Percentiles rank a stretch among this genome's conserved stretches.
Conservation (phyloP, 2,329 filamentous ascomycete species). For the Knoxdaviesia proteae region DNA sequence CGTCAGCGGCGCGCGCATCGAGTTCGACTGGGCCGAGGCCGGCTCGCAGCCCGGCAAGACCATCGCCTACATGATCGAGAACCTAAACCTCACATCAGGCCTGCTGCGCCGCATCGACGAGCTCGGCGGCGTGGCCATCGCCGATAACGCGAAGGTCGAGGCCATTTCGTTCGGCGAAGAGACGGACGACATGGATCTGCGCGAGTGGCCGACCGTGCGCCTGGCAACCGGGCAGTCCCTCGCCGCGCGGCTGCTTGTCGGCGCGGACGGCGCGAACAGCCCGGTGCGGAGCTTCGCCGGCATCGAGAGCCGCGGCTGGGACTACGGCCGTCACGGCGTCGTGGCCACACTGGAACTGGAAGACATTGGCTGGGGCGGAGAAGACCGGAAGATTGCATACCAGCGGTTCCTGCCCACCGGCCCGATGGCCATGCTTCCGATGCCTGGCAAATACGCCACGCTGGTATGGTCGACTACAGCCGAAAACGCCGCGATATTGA, state of each 20-base stretch:
- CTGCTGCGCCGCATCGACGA: slow-evolving; percentile 52
- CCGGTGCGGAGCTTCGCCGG: slow-evolving; percentile 78
- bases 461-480: slow-evolving; percentile 92
- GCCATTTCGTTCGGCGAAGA: slow-evolving; percentile 57
- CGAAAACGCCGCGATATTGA: slow-evolving; percentile 56
- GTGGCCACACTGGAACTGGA: slow-evolving; percentile 72
- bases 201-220: slow-evolving; percentile 70
- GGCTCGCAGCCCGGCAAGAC: slow-evolving; percentile 27
- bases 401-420: slow-evolving; percentile 89
- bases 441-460: slow-evolving; percentile 65
- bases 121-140: slow-evolving; percentile 46
- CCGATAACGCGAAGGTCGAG: slow-evolving; percentile 59
- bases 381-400: slow-evolving; percentile 55
- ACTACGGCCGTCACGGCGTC: slow-evolving; percentile 76
- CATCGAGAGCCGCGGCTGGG: slow-evolving; percentile 76
- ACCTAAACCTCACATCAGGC: slow-evolving; percentile 66
- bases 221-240: slow-evolving; percentile 47
- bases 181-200: slow-evolving; percentile 50
- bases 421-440: slow-evolving; percentile 73
- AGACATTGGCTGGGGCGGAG: slow-evolving; percentile 31
- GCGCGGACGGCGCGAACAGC: slow-evolving; percentile 87
- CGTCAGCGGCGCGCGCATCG: slow-evolving; percentile 65
- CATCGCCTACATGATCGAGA: slow-evolving; percentile 95
- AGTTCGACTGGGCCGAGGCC: slow-evolving; percentile 49
- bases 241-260: slow-evolving; percentile 67